Conservation (phyloP, 164 flowering plant species). For the Santalum album region DNA sequence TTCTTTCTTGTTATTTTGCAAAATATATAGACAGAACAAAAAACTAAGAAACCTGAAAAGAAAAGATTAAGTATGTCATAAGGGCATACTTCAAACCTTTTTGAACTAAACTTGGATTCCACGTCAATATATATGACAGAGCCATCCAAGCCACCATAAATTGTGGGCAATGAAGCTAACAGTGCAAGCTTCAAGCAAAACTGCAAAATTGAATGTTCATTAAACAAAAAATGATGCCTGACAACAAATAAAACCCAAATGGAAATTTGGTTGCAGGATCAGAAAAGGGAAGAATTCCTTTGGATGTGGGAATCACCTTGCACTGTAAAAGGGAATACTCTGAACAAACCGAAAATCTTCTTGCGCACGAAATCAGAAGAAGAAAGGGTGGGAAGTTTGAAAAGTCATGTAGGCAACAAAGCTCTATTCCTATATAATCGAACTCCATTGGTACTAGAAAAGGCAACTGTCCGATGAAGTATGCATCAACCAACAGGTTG, state of each 20-base stretch:
- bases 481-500: too few relatives aligned
- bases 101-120: conserved; percentile 79
- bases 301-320: too few relatives aligned
- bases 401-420: too few relatives aligned
- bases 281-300: background rate
- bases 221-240: background rate
- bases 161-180: conserved; percentile 59
- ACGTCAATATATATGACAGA: conserved; percentile 69
- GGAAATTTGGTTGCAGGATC: background rate
- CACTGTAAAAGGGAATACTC: too few relatives aligned
- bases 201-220: conserved; percentile 27
- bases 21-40: too few relatives aligned
- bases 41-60: conserved; percentile 6
- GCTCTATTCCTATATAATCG: too few relatives aligned
- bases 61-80: background rate
- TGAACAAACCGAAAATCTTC: too few relatives aligned
- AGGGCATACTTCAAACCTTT: conserved; percentile 35
- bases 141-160: conserved; percentile 72
- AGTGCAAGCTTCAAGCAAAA: conserved; percentile 78
- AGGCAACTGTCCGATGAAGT: too few relatives aligned
- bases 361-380: too few relatives aligned
- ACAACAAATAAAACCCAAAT: background rate
- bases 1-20: too few relatives aligned
- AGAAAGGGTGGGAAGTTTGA: too few relatives aligned
- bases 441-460: too few relatives aligned